Evolutionary conservation across 805 yeast genomes (phyloP), one percentile per base, ranked within the genome.

Genomic region (Kregervanrija fluxuum): DNA sequence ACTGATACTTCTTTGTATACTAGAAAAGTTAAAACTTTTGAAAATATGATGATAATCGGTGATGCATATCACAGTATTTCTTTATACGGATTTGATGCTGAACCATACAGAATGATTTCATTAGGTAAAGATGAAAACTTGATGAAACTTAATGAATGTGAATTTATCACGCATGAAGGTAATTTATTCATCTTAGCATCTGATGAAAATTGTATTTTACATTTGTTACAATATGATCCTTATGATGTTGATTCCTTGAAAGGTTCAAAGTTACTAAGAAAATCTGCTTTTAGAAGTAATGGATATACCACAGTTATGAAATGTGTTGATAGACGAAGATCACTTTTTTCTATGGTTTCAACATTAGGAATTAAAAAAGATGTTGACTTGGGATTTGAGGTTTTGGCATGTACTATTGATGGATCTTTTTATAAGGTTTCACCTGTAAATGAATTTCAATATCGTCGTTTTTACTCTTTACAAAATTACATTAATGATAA

Each of bases 41-140:
- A 95, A 35, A 87, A 90, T 60, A 66, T 91, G 54, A 60, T 91
- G n/a, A 55, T 89, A 2, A 64, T 89, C 13, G 95, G 95, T 14
- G 99, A 93, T 62, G 69, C 86, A 0, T 71, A 80, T 63, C 83
- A 85, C 53, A 78, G 89, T 52, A 70, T 87, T 4, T 80, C 89
- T 69, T 70, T 93, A 45, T 80, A 82, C 30, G 97, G 97, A 1
- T 90, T 89, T 65, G 95, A 89, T 61, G 91, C 95, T 2, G 96
- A 91, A 55, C 99, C 99, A 1, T 90, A 86, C 60, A 69, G 96
- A 51, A 80, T 91, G 81, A 70, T 88, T 13, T 62, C 75, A 46
- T 62, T 93, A 42, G 90, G 95, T 8, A 85, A 83, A 57, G 95
- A 90, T 59, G 70, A 76, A 15, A 71, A 76, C 22, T 63, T 73